phyloP scores from a whole-genome alignment of 352 stramenopile genomes.

The Phytophthora colocasiae region DNA sequence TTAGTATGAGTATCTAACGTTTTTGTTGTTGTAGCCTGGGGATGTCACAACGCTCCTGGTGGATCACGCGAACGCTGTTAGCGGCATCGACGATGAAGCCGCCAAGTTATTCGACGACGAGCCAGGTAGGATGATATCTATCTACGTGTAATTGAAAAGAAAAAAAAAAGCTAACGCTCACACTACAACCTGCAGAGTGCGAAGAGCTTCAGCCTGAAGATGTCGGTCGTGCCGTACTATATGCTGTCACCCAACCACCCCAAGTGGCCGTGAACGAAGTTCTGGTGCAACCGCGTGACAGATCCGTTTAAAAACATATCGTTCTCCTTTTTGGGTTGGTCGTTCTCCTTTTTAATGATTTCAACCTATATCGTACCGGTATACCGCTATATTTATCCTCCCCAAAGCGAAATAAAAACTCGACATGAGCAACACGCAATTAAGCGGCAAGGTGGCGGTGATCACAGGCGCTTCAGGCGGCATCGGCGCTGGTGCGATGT shows the following conservation, averaged over 20 bases:
- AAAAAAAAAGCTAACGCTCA: neutral
- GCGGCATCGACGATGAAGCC: conserved; percentile 72
- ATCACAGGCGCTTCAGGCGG: conserved; percentile 90
- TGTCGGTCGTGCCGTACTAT: conserved; percentile 84
- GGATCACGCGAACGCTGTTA: conserved; percentile 72
- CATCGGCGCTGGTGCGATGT: conserved; percentile 70
- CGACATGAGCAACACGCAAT: conserved; percentile 37
- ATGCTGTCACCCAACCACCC: conserved; percentile 78
- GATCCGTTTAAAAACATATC: conserved; percentile 50
- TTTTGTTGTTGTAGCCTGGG: conserved; percentile 57
- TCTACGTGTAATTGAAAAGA: too few species aligned
- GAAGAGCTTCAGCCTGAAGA: conserved; percentile 82
- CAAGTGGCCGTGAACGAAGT: conserved; percentile 92
- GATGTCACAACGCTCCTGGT: conserved; percentile 90
- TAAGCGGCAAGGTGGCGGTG: conserved; percentile 84
- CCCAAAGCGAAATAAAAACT: too few species aligned
- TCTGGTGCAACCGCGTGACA: conserved; percentile 89
- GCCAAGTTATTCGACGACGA: conserved; percentile 61
- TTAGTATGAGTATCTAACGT: too few species aligned
- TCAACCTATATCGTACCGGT: neutral
- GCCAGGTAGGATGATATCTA: conserved; percentile 35
- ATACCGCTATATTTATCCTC: neutral
- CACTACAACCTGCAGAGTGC: conserved; percentile 45
- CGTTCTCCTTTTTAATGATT: too few species aligned
- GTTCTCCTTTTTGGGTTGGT: too few species aligned